These are phyloP conservation scores for Exophiala phaeomuriformis DNA, from an alignment of 2,329 filamentous ascomycete genomes.

Conservation along the genomic window DNA sequence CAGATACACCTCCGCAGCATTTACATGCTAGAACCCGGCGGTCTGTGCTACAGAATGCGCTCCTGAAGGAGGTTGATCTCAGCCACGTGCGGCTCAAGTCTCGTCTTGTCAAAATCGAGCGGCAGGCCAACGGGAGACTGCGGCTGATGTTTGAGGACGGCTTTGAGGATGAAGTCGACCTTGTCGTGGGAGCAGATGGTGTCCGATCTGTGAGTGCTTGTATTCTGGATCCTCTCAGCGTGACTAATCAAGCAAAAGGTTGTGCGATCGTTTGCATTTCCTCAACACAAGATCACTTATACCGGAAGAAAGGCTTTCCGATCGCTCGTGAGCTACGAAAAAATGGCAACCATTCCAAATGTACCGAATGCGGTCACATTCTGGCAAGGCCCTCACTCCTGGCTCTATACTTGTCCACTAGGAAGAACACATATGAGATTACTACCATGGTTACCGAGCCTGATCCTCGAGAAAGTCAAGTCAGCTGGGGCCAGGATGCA, in stretches of 20 bases:
- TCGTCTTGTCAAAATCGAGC: neutral
- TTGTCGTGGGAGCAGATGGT: neutral
- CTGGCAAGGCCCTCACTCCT: neutral
- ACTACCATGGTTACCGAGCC: constrained; percentile 6
- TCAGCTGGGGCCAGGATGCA: constrained; percentile 15
- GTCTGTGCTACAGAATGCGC: neutral
- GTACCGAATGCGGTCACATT: neutral
- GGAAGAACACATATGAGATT: constrained; percentile 6
- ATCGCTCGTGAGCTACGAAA: neutral
- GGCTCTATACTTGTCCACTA: neutral
- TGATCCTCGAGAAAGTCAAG: constrained; percentile 1
- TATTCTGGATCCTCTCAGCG: neutral
- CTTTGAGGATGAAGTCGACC: neutral
- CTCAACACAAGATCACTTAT: neutral
- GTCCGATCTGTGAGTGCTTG: neutral
- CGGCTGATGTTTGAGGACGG: neutral
- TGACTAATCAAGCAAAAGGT: neutral
- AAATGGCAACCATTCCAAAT: neutral
- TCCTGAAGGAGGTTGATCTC: neutral
- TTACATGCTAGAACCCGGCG: neutral
- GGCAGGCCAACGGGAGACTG: neutral
- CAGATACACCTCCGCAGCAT: neutral
- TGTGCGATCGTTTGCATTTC: neutral
- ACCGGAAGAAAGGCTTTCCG: neutral
- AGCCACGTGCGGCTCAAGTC: neutral